phyloP scores from a whole-genome alignment of 1,139 yeast species.

The Scheffersomyces quercinus region DNA sequence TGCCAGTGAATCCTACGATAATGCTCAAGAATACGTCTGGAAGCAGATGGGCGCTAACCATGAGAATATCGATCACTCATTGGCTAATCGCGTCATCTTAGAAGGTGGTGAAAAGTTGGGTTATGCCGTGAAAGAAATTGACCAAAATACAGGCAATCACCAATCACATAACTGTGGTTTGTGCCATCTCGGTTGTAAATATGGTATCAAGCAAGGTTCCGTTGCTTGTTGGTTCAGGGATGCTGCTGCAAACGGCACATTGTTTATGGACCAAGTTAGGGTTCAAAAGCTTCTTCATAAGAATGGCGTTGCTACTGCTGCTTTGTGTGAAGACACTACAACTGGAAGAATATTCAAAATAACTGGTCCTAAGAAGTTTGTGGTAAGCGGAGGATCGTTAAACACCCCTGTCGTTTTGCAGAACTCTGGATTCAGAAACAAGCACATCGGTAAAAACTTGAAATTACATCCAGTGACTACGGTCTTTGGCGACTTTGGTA shows the following conservation, averaged over 20 bases:
- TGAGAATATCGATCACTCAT: slow-evolving; percentile 46
- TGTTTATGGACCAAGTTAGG: slow-evolving; percentile 49
- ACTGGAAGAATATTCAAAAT: slow-evolving; percentile 37
- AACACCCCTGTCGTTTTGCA: slow-evolving; percentile 53
- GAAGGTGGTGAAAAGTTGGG: slow-evolving; percentile 53
- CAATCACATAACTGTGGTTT: slow-evolving; percentile 49
- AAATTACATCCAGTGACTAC: slow-evolving; percentile 54
- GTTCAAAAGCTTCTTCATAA: slow-evolving; percentile 43
- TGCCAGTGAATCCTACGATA: slow-evolving; percentile 44
- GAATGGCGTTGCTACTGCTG: slow-evolving; percentile 48
- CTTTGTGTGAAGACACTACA: slow-evolving; percentile 31
- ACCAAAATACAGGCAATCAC: slow-evolving; percentile 55
- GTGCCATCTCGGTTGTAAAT: slow-evolving; percentile 55
- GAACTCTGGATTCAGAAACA: slow-evolving; percentile 55
- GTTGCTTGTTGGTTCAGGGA: slow-evolving; percentile 53
- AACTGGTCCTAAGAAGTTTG: slow-evolving; percentile 47
- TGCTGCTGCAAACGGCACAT: slow-evolving; percentile 50
- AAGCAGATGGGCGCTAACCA: slow-evolving; percentile 52
- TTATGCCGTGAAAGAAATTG: slow-evolving; percentile 40
- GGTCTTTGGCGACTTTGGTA: slow-evolving; percentile 45
- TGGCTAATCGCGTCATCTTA: slow-evolving; percentile 46
- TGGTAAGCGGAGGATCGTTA: slow-evolving; percentile 53
- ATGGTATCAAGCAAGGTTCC: slow-evolving; percentile 58
- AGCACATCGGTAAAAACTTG: slow-evolving; percentile 54
- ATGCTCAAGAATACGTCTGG: slow-evolving; percentile 50